phyloP scores from a whole-genome alignment of 164 flowering plant species.

The Sextonia rubra region DNA sequence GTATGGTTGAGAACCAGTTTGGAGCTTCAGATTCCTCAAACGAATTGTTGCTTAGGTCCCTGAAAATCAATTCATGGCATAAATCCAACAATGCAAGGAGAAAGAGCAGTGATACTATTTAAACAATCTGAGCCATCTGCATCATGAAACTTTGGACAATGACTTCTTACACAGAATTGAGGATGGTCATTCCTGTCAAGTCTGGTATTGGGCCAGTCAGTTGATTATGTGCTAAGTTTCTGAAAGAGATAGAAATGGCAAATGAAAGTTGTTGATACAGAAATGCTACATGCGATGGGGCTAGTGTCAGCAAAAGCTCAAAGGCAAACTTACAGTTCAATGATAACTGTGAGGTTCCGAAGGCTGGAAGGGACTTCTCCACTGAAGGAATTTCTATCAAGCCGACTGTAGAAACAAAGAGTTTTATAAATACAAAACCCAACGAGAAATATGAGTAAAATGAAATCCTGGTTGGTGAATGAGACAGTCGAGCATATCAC shows the following conservation, averaged over 20 bases:
- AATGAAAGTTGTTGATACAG: not conserved
- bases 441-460: not conserved
- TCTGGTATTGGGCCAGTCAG: conserved; percentile 63
- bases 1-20: conserved; percentile 68
- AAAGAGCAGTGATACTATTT: not conserved
- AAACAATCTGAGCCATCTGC: not conserved
- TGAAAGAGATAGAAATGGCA: conserved; percentile 21
- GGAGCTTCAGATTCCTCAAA: conserved; percentile 70
- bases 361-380: conserved; percentile 62
- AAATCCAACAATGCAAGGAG: too few relatives aligned
- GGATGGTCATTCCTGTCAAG: conserved; percentile 53
- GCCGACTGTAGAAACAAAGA: conserved; percentile 46
- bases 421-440: not conserved
- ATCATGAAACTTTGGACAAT: not conserved
- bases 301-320: not conserved
- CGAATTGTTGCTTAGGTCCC: conserved; percentile 87
- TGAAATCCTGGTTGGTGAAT: not conserved
- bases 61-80: conserved; percentile 13
- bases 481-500: not conserved
- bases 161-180: conserved; percentile 70
- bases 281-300: not conserved
- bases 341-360: conserved; percentile 52
- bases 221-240: conserved; percentile 67
- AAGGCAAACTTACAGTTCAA: conserved; percentile 55
- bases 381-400: conserved; percentile 59